Evolutionary conservation across 2,329 filamentous ascomycete species (phyloP).

Genomic region (Fusarium pseudocircinatum): DNA sequence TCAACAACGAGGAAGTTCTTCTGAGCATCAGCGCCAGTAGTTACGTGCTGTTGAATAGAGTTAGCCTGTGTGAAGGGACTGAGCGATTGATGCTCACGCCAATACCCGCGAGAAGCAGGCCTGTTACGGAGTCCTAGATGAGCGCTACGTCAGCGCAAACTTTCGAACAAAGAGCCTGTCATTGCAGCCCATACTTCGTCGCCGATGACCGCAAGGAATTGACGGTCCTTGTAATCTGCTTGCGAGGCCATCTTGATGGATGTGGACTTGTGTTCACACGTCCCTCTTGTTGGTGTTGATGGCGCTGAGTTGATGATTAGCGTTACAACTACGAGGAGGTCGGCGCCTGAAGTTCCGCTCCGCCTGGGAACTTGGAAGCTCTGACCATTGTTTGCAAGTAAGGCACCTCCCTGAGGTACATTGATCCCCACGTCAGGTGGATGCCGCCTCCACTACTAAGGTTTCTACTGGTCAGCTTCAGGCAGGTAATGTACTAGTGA

Average conservation of each 20-base stretch:
- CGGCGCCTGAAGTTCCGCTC: constrained; percentile 42
- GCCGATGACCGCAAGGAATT: constrained; percentile 97
- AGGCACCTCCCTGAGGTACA: neutral
- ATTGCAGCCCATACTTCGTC: constrained; percentile 76
- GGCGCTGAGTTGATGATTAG: constrained; percentile 23
- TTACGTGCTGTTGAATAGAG: constrained; percentile 76
- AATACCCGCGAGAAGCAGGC: constrained; percentile 92
- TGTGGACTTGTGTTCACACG: constrained; percentile 8
- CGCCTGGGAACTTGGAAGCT: constrained; percentile 35
- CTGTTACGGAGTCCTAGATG: constrained; percentile 89
- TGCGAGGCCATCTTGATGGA: constrained; percentile 58
- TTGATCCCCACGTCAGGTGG: constrained; percentile 31
- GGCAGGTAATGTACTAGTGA: constrained; percentile 30
- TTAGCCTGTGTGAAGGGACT: neutral
- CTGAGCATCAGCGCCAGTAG: constrained; percentile 84
- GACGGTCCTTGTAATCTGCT: constrained; percentile 79
- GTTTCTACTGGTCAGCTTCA: constrained; percentile 18
- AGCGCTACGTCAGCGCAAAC: constrained; percentile 41
- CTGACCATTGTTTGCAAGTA: constrained; percentile 38
- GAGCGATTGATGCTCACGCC: constrained; percentile 68
- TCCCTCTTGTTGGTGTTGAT: constrained; percentile 27
- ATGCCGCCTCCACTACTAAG: constrained; percentile 3
- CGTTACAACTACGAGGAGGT: constrained; percentile 11
- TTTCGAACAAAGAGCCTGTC: constrained; percentile 1
- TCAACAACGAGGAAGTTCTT: constrained; percentile 99